Evolutionary conservation across 768 basidiomycete species (phyloP), one percentile per base, ranked within the genome.

Genomic region (Phylloporus rhodoxanthus): DNA sequence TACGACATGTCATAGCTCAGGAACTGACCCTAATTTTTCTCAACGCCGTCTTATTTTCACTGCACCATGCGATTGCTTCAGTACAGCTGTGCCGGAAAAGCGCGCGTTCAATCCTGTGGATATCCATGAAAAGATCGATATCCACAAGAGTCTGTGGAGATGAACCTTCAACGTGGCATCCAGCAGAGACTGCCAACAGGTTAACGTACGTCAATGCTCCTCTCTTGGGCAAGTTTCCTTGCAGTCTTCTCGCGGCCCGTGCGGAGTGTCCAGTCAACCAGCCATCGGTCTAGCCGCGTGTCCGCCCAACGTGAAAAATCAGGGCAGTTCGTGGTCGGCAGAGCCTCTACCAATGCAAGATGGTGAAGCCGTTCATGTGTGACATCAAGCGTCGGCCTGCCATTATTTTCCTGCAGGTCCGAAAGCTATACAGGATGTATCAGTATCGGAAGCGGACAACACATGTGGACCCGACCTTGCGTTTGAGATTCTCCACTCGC

Each of bases 21-120:
- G 45, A 38, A 57, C 58, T 51, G 30, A 85, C 94, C 79, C 90
- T 94, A 62, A 84, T 81, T 74, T 97, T 98, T 45, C 91, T 83
- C 53, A 99, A 77, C 11, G 90, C 88, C 26, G 83, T 80, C 65
- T 94, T 87, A 69, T 99, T 97, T 75, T 99, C 96, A 54, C 82
- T 92, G 59, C 93, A 97, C 95, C 95, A 99, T 17, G 81, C 76
- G 40, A 99, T 74, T 13, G 95, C 95, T 68, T 96, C 92, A 6
- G 85, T 76, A 56, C 92, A 94, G 54, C 85, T 87, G 53, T 87
- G 82, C 25, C 71, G 71, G 6, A 74, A 66, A 34, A 99, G 76
- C 0, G 91, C 92, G 8, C 76, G 72, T 67, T 96, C 92, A 57
- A 98, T 94, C 50, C 86, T 79, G 30, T 76, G 78, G 44, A 97